phyloP scores from a whole-genome alignment of 805 yeast genomes.

The Kluyveromyces aestuarii region DNA sequence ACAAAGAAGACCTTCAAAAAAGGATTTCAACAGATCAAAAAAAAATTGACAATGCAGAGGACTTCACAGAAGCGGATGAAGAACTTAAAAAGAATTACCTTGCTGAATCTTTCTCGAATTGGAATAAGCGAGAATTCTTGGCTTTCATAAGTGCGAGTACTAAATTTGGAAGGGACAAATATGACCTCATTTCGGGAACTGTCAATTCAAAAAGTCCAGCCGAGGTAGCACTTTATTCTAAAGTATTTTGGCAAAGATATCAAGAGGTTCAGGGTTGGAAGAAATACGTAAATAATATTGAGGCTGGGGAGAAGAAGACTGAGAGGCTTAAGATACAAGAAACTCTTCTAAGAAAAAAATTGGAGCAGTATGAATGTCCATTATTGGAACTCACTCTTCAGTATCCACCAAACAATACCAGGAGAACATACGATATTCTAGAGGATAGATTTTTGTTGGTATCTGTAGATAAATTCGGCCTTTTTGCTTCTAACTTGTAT shows the following conservation, averaged over 20 bases:
- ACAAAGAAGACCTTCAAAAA: constrained; percentile 1
- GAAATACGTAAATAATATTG: constrained; percentile 63
- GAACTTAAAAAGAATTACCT: constrained; percentile 42
- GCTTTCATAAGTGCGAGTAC: constrained; percentile 63
- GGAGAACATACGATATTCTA: constrained; percentile 54
- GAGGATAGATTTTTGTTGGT: constrained; percentile 63
- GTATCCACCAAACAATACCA: constrained; percentile 79
- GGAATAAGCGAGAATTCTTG: constrained; percentile 72
- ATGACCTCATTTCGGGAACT: constrained; percentile 41
- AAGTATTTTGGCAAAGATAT: constrained; percentile 55
- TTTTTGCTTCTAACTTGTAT: constrained; percentile 47
- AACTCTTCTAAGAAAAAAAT: constrained; percentile 42
- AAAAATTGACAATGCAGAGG: constrained; percentile 44
- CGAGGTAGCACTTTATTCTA: constrained; percentile 51
- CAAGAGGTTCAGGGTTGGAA: constrained; percentile 59
- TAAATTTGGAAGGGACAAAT: constrained; percentile 50
- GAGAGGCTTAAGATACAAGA: constrained; percentile 49
- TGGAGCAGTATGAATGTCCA: constrained; percentile 48
- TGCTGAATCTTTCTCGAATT: constrained; percentile 50
- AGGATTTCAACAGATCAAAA: constrained; percentile 38
- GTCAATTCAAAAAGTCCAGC: constrained; percentile 48
- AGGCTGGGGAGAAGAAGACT: constrained; percentile 59
- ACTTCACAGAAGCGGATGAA: constrained; percentile 56
- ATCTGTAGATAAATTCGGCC: constrained; percentile 56
- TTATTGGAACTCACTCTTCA: constrained; percentile 53